Evolutionary conservation across 176 grass and related monocot genomes (phyloP), one percentile per base, ranked within the genome.

Genomic region (Carex kokanica): DNA sequence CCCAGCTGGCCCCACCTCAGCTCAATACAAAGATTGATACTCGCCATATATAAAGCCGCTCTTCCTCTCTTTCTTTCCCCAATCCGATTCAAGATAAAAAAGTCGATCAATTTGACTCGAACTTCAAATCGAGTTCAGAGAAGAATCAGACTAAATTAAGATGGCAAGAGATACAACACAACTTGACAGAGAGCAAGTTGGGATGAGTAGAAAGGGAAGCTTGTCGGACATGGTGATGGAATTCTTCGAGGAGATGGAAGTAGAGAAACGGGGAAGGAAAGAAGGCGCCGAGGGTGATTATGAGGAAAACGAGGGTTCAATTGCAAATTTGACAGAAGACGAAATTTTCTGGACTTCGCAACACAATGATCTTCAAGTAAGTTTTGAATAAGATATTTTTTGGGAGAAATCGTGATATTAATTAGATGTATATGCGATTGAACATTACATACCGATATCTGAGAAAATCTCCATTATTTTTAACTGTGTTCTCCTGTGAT

Each of bases 191-290:
- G 60, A 53, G 23, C 20, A 51, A 16, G 73, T 31, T 29, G 73
- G 12, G 23, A 87, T 83, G 56, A 86, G 8, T 36, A 24, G 54
- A 18, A 74, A 60, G 79, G 80, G 4, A 17, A 87, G 86, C 80
- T 78, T 83, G 24, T 87, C 86, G 15, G 86, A 78, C 34, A 64
- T 83, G 86, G 68, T 87, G 6, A 80, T 83, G 70, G 80, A 82
- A 4, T 87, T 87, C 80, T 87, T 83, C 11, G 86, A 83, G 15
- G 86, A 87, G 24, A 32, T 62, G 64, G 25, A 55, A 64, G 75
- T 17, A 45, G 56, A 75, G 57, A 52, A 16, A 55, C 14, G 2
- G 68, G 86, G 77, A 18, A 23, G 27, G 53, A 58, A 41, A 29
- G 59, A 67, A 24, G 66, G 75, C 2, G 38, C 7, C 9, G 67